phyloP scores from a whole-genome alignment of 2,329 filamentous ascomycete species.

The Hymenoscyphus linearis region DNA sequence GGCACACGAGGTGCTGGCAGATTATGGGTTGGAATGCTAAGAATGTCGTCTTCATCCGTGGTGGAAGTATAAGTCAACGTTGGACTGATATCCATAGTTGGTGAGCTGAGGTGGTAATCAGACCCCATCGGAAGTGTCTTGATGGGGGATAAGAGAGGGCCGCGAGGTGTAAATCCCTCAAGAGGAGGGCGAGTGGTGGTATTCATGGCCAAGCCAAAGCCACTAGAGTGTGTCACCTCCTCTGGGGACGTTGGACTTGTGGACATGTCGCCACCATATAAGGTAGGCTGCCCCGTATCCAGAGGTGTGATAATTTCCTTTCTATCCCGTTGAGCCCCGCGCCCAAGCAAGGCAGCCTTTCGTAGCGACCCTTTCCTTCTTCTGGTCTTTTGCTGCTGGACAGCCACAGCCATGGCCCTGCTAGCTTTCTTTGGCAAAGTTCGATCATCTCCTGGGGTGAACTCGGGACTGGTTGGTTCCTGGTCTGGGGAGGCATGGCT shows the following conservation, averaged over 20 bases:
- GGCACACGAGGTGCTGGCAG: conserved; percentile 39
- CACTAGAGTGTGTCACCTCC: conserved; percentile 17
- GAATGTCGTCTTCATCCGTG: conserved; percentile 76
- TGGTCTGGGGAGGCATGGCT: conserved; percentile 25
- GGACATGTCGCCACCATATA: conserved; percentile 17
- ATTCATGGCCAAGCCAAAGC: conserved; percentile 44
- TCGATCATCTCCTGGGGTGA: conserved; percentile 25
- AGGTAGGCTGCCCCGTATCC: conserved; percentile 28
- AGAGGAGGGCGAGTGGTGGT: conserved; percentile 42
- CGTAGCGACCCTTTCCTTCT: conserved; percentile 78
- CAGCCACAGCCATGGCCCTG: conserved; percentile 32
- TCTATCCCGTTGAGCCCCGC: conserved; percentile 58
- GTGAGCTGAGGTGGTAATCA: conserved; percentile 27
- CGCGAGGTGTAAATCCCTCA: conserved; percentile 40
- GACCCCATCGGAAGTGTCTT: conserved; percentile 30
- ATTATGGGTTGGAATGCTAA: conserved; percentile 53
- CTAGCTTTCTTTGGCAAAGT: conserved; percentile 27
- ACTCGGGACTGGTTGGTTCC: conserved; percentile 28
- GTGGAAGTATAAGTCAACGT: conserved; percentile 63
- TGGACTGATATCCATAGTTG: conserved; percentile 43
- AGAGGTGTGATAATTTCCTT: conserved; percentile 42
- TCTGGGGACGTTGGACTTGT: conserved; percentile 25
- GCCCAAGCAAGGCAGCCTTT: conserved; percentile 79
- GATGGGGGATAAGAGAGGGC: conserved; percentile 24
- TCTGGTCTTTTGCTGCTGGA: conserved; percentile 49